Base-by-base conservation (phyloP, 257 asterid species). In the Solanum peruvianum region DNA sequence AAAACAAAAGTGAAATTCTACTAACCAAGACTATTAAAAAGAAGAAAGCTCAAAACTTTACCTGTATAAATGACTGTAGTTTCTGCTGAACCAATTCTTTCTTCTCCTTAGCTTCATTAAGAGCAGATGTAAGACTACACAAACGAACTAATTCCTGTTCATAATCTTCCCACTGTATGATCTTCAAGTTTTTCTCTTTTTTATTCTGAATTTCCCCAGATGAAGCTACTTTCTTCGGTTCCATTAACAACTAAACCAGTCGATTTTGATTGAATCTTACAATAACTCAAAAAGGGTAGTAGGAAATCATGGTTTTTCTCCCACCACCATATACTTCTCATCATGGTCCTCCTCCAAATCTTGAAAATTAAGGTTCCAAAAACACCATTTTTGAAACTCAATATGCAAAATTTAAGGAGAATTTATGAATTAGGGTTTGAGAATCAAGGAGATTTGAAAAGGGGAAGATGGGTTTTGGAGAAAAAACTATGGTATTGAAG, bases 161-260 rank as follows among this genome's bases (percentile, higher is more conserved):
- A 88, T 93, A 95, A 92, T 96, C 98, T 92, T 95, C 98, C 98
- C 98, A 96, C 86, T 95, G 94, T 82, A 96, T 80, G 12, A 92
- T 87, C 91, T 92, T 93, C 77, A 86, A 91, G 25, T 84, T 87
- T 64, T 91, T 92, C 52, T 23, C 67, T 47, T 45, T 35, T 14
- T 58, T 49, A 44, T 78, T 45, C 62, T 78, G 84, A 47, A 44
- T 78, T 37, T 71, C 87, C 80, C 58, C 87, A 69, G 29, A 39
- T 72, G 72, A 47, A 21, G 67, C 70, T 0, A 66, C 15, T 85
- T 70, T 85, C 83, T 85, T 85, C 41, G 87, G 37, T 85, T 85
- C 87, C 87, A 85, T 85, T 85, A 64, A 70, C 87, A 85, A 85
- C 64, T 70, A 56, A 64, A 45, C 4, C 11, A 45, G 18, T 1